A percentile compares a stretch with the other conserved stretches of the same genome.
These are phyloP conservation scores for Ustilago xerochloae DNA, from an alignment of 1,284 basidiomycete species.

Conservation along the genomic window DNA sequence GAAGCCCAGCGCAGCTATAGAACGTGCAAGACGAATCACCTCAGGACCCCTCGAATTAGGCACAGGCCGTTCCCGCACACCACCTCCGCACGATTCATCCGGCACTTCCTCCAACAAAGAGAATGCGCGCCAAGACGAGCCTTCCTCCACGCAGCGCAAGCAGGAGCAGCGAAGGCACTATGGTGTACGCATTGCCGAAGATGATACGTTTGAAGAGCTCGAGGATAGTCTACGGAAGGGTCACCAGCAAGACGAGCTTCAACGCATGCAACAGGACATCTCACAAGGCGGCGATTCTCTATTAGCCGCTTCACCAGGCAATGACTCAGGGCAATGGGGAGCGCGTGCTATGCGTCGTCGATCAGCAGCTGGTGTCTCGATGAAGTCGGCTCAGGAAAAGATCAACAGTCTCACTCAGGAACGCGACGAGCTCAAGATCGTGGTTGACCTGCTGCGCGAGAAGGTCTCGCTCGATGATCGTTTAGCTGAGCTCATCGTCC, in stretches of 20 bases:
- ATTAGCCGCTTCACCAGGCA: constrained; percentile 29
- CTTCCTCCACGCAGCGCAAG: constrained; percentile 51
- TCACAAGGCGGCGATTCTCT: constrained; percentile 48
- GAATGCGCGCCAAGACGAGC: constrained; percentile 27
- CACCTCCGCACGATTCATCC: constrained; percentile 35
- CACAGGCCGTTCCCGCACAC: constrained; percentile 25
- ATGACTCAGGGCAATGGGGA: constrained; percentile 58
- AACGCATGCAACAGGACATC: constrained; percentile 51
- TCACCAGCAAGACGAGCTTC: constrained; percentile 45
- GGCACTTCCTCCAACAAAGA: constrained; percentile 33
- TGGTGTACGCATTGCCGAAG: constrained; percentile 52
- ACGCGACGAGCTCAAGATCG: constrained; percentile 66
- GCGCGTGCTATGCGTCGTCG: constrained; percentile 57
- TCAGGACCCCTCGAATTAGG: constrained; percentile 35
- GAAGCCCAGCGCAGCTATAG: constrained; percentile 31
- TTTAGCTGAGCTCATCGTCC: constrained; percentile 56
- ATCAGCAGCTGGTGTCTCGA: constrained; percentile 58
- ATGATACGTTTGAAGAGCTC: constrained; percentile 48
- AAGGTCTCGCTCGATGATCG: constrained; percentile 62
- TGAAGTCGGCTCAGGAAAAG: constrained; percentile 63
- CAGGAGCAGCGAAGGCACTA: constrained; percentile 47
- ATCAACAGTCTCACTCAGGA: constrained; percentile 65
- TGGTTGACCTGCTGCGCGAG: constrained; percentile 64
- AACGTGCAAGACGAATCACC: constrained; percentile 38
- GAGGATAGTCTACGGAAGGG: constrained; percentile 51